Conservation (phyloP, 2,329 filamentous ascomycete genomes). For the Fusarium sp. region DNA sequence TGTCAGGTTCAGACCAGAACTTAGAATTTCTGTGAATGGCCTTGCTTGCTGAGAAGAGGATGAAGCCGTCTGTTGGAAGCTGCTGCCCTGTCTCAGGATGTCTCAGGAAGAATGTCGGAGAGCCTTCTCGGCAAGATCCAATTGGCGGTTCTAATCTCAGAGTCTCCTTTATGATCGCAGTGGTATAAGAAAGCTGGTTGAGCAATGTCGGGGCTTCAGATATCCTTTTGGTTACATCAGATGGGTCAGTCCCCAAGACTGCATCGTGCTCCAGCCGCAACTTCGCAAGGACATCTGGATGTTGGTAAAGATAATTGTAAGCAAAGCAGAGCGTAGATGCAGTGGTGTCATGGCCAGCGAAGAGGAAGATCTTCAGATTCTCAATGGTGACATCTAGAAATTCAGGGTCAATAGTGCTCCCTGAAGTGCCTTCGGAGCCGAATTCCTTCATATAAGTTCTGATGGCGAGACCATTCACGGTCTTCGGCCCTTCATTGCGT, state of each 20-base stretch:
- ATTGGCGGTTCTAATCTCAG: not conserved
- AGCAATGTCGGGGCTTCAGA: not conserved
- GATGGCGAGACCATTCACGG: not conserved
- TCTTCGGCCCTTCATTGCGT: not conserved
- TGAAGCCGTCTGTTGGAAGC: not conserved
- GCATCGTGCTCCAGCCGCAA: not conserved
- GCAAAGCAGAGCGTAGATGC: not conserved
- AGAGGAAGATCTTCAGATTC: conserved; percentile 5
- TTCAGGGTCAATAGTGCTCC: not conserved
- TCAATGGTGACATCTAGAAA: not conserved
- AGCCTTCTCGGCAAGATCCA: not conserved
- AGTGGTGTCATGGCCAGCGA: conserved; percentile 9
- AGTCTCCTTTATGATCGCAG: conserved; percentile 1
- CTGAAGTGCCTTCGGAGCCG: fast-evolving
- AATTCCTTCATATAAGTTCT: not conserved
- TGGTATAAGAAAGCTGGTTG: conserved; percentile 1
- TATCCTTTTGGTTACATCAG: not conserved
- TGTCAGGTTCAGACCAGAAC: not conserved
- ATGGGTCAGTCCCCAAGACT: not conserved
- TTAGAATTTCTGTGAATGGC: not conserved
- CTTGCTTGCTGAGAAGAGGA: conserved; percentile 2
- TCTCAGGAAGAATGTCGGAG: not conserved
- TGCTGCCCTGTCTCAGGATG: not conserved
- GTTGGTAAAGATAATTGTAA: not conserved
- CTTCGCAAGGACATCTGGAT: not conserved